phyloP scores from a whole-genome alignment of 2,329 filamentous ascomycete species.

The Paraconiothyrium sp. region DNA sequence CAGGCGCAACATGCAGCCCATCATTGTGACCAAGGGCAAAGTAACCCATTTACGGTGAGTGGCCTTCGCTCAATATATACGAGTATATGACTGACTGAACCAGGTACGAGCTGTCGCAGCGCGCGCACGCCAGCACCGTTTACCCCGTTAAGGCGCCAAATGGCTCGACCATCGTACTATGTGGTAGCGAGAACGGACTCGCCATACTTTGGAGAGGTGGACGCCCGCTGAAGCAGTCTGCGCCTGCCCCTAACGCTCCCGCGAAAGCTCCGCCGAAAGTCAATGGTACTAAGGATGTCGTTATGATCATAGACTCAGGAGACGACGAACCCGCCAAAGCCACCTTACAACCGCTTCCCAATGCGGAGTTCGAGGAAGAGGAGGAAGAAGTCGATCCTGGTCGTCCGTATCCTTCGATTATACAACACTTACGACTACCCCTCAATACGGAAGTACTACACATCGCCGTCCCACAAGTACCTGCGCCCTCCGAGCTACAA shows the following conservation, averaged over 20 bases:
- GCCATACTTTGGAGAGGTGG: slow-evolving; percentile 70
- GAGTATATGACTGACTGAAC: slow-evolving; percentile 7
- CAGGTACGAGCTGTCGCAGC: slow-evolving; percentile 69
- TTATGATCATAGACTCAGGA: slow-evolving; percentile 67
- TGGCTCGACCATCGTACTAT: slow-evolving; percentile 69
- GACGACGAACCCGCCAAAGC: slow-evolving; percentile 58
- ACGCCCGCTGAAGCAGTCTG: slow-evolving; percentile 53
- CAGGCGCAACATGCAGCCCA: slow-evolving; percentile 74
- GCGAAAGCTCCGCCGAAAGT: slow-evolving; percentile 46
- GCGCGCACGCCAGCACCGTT: slow-evolving; percentile 64
- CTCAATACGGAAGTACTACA: slow-evolving; percentile 64
- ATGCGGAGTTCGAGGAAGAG: slow-evolving; percentile 61
- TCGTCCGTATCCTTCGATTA: slow-evolving; percentile 62
- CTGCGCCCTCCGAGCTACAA: slow-evolving; percentile 40
- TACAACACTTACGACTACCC: slow-evolving; percentile 64
- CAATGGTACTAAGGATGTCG: slow-evolving; percentile 57
- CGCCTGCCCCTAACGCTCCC: slow-evolving; percentile 37
- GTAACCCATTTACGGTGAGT: slow-evolving; percentile 43
- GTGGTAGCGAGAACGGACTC: slow-evolving; percentile 67
- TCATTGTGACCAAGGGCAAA: slow-evolving; percentile 56
- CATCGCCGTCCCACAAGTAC: slow-evolving; percentile 59
- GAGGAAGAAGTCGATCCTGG: slow-evolving; percentile 68
- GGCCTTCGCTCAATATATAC: not conserved
- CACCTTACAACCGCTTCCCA: slow-evolving; percentile 27
- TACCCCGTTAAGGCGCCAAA: slow-evolving; percentile 69